Base-by-base conservation (phyloP, 2,329 filamentous ascomycete species). In the Exophiala spinifera region DNA sequence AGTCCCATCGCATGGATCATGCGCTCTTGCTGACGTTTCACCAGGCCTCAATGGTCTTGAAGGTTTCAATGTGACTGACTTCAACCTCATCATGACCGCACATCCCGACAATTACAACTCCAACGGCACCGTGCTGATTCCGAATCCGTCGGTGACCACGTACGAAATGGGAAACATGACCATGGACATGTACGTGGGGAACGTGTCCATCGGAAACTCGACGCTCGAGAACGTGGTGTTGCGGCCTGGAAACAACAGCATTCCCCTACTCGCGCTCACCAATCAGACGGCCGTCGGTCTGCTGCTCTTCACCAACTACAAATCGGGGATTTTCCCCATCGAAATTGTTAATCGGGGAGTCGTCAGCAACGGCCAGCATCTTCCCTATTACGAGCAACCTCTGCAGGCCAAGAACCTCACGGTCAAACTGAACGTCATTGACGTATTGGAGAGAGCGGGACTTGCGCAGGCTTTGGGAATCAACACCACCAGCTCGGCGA, bases 81-180 rank as follows among this genome's bases (percentile, higher is more conserved):
- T 81, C 63, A 69, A 70, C 33, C 72, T 83, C 60, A 67, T 77
- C 52, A 64, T 69, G 7, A 67, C 66, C 28, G 53, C 65, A 1
- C 53, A 68, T 21, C 54, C 65, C 0, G 75, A 79, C 58, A 76
- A 75, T 43, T 73, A 74, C 53, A 85, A 84, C 66, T 73, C 83
- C 62, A 65, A 75, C 19, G 83, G 79, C 61, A 74, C 70, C 11
- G 77, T 81, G 44, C 72, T 66, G 57, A 81, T 86, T 46, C 81
- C 81, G 55, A 86, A 85, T 65, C 81, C 82, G 0, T 80, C 80
- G 1, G 73, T 81, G 51, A 71, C 83, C 69, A 81, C 76, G 3
- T 69, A 84, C 52, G 68, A 72, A 40, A 72, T 85, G 73, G 82
- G 82, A 54, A 81, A 84, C 59, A 72, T 85, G 1, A 81, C 79